phyloP scores from a whole-genome alignment of 225 moss, liverwort and hornwort species.

The Bryoerythrophyllum caledonicum region DNA sequence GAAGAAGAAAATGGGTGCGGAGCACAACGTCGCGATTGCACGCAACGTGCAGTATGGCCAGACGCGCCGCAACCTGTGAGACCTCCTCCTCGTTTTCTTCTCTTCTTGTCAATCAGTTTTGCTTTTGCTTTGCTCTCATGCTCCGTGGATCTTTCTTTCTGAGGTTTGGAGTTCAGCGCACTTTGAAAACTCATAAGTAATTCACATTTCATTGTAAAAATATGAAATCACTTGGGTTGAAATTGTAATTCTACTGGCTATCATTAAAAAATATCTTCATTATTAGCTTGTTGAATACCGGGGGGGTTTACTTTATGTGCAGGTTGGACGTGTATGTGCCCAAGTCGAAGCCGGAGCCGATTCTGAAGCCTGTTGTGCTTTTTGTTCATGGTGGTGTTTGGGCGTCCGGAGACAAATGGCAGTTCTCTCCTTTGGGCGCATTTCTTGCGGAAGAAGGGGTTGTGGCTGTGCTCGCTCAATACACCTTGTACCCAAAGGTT shows the following conservation, averaged over 20 bases:
- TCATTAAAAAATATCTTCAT: no score
- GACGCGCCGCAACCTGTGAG: slow-evolving; percentile 67
- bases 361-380: slow-evolving; percentile 49
- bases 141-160: not conserved
- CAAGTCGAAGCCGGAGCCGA: slow-evolving; percentile 20
- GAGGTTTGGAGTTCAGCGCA: not conserved
- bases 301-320: slow-evolving; percentile 21
- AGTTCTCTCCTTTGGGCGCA: slow-evolving; percentile 71
- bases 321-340: slow-evolving; percentile 83
- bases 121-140: no score
- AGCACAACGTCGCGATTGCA: slow-evolving; percentile 45
- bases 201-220: no score
- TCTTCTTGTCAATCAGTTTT: no score
- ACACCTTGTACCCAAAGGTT: slow-evolving; percentile 78
- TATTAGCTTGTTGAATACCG: no score
- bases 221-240: no score
- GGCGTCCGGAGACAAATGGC: slow-evolving; percentile 87
- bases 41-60: slow-evolving; percentile 69
- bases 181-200: no score
- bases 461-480: slow-evolving; percentile 76
- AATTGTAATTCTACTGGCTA: no score
- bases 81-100: not conserved
- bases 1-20: not conserved
- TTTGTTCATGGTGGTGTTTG: slow-evolving; percentile 94
- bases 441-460: slow-evolving; percentile 76